These are phyloP conservation scores for Dioscorea dumetorum DNA, from an alignment of 106 monocot species.

Conservation along the genomic window DNA sequence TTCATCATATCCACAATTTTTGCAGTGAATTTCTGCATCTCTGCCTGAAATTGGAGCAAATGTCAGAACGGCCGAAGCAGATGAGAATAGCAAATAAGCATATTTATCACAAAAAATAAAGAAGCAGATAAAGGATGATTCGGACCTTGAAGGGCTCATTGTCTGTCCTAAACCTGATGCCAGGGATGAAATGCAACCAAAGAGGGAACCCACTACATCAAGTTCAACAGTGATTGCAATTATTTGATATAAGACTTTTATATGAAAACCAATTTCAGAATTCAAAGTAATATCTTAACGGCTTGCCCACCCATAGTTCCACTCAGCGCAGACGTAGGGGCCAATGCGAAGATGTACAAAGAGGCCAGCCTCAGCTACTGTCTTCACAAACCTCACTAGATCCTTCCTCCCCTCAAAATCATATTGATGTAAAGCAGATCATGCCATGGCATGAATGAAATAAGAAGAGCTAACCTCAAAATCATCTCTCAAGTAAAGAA, in stretches of 20 bases:
- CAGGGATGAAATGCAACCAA: conserved; percentile 95
- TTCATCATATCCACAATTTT: conserved; percentile 90
- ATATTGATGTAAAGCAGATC: conserved; percentile 35
- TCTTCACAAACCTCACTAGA: conserved; percentile 75
- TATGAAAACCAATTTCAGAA: no score
- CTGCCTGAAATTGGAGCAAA: conserved; percentile 26
- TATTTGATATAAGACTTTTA: neutral
- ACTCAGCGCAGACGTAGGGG: conserved; percentile 91
- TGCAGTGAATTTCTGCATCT: conserved; percentile 82
- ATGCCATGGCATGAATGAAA: neutral
- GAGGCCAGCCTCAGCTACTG: conserved; percentile 74
- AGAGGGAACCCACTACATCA: conserved; percentile 79
- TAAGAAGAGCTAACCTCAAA: neutral
- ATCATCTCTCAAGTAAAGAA: neutral
- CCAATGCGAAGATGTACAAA: conserved; percentile 86
- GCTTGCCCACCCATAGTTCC: conserved; percentile 78
- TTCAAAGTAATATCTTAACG: no score
- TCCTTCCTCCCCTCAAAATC: conserved; percentile 87
- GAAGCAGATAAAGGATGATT: neutral
- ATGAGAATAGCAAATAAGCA: neutral
- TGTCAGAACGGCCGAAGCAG: neutral
- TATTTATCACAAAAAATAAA: neutral
- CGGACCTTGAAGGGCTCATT: conserved; percentile 87
- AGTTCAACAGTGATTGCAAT: neutral
- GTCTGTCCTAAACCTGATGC: conserved; percentile 86